These are phyloP conservation scores for Phytopythium chamaehyphon DNA, from an alignment of 352 stramenopile species.

Conservation along the genomic window DNA sequence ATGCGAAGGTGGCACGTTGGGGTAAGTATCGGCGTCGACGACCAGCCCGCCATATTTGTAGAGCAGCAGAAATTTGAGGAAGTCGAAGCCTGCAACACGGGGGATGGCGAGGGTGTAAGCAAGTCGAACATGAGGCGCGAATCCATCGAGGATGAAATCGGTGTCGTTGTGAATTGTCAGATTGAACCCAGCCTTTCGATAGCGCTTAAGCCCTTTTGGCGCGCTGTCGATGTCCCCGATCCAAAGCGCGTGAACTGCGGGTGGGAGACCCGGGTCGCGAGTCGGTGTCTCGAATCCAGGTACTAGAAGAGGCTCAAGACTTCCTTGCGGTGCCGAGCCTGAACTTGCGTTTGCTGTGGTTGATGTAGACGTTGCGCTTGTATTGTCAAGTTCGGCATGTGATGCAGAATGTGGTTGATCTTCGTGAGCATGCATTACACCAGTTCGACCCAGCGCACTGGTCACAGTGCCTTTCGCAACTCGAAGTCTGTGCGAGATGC, in stretches of 20 bases:
- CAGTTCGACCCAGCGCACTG: too few relatives aligned
- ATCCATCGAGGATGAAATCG: constrained; percentile 10
- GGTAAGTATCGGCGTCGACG: constrained; percentile 13
- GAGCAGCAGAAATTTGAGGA: constrained; percentile 15
- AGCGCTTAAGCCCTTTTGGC: background rate
- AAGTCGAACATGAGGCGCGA: constrained; percentile 3
- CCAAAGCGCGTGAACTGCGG: constrained; percentile 9
- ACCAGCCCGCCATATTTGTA: constrained; percentile 13
- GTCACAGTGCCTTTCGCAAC: too few relatives aligned
- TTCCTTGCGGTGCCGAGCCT: too few relatives aligned
- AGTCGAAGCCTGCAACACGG: constrained; percentile 8
- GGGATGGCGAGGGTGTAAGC: constrained; percentile 9
- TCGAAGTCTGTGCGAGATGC: too few relatives aligned
- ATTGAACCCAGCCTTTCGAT: constrained; percentile 7
- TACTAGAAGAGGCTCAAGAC: too few relatives aligned
- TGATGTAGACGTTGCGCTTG: too few relatives aligned
- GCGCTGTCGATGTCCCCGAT: constrained; percentile 8
- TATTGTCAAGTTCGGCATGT: too few relatives aligned
- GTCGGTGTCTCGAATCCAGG: too few relatives aligned
- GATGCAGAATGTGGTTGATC: too few relatives aligned
- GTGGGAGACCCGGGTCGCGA: too few relatives aligned
- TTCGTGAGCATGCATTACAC: too few relatives aligned
- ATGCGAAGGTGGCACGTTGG: background rate
- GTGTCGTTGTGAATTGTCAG: constrained; percentile 7
- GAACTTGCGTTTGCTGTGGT: too few relatives aligned